Conservation (phyloP, 345 rosid species). For the Balakata baccata region DNA sequence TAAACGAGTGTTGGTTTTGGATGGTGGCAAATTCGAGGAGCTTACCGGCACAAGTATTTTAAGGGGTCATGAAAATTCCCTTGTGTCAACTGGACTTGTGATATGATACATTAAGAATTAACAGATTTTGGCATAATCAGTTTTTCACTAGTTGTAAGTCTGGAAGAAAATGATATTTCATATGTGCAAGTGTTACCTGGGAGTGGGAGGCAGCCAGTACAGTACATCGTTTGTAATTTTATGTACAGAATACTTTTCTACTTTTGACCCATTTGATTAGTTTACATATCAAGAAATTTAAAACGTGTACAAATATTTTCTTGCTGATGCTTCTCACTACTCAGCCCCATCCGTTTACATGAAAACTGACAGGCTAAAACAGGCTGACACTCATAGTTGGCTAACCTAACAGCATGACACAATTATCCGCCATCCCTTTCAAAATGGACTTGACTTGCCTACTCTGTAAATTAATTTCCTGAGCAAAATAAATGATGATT, state of each 20-base stretch:
- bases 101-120: conserved; percentile 30
- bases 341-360: too few species aligned
- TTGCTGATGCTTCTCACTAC: too few species aligned
- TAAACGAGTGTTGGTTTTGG: conserved; percentile 55
- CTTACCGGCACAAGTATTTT: conserved; percentile 47
- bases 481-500: background rate
- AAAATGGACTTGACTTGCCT: background rate
- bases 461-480: background rate
- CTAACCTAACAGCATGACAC: background rate
- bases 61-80: conserved; percentile 30
- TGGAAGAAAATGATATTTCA: too few species aligned
- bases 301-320: too few species aligned
- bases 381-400: background rate
- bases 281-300: too few species aligned
- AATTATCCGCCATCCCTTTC: background rate
- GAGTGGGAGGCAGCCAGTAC: too few species aligned
- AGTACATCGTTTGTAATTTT: too few species aligned
- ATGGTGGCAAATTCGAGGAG: conserved; percentile 71
- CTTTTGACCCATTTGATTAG: too few species aligned
- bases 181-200: too few species aligned
- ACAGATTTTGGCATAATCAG: background rate
- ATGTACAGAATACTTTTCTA: too few species aligned
- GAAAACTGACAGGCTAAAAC: too few species aligned
- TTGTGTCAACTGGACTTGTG: conserved; percentile 44
- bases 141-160: too few species aligned